Base-by-base conservation (phyloP, 2,329 filamentous ascomycete genomes). In the Aspergillus aculeatinus region DNA sequence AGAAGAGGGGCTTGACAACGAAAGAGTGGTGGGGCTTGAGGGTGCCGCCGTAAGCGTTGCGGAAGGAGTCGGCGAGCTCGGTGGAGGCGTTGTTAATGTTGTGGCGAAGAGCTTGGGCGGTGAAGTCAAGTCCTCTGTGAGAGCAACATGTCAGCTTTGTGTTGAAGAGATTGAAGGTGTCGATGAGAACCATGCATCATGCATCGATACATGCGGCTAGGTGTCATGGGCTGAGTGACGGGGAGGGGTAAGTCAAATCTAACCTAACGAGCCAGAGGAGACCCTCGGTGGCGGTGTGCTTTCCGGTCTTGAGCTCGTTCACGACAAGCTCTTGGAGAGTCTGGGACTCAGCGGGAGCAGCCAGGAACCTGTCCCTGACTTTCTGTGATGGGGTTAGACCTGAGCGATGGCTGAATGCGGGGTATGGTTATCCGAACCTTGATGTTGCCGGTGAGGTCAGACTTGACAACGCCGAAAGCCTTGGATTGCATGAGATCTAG, bases 11-110 rank as follows among this genome's bases (percentile, higher is more conserved):
- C 84, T 96, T 96, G 70, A 97, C 81, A 64, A 97, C 70, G 78
- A 96, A 92, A 73, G 84, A 87, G 83, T 99, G 95, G 82, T 96
- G 88, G 27, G 90, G 90, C 82, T 96, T 96, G 70, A 99, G 89
- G 53, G 94, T 97, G 70, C 81, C 82, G 74, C 84, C 85, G 80
- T 99, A 99, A 68, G 93, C 91, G 59, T 81, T 80, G 70, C 90
- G 88, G 89, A 99, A 99, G 51, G 92, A 96, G 67, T 86, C 83
- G 62, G 90, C 83, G 63, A 99, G 89, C 79, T 97, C 92, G 73
- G 92, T 85, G 66, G 75, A 68, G 57, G 85, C 72, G 72, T 89
- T 87, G 71, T 83, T 78, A 65, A 92, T 71, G 81, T 96, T 96
- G 75, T 88, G 83, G 72, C 87, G 86, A 64, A 99, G 87, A 61